phyloP scores from a whole-genome alignment of 2,329 filamentous ascomycete species.

The Lasiodiplodia hormozganensis region DNA sequence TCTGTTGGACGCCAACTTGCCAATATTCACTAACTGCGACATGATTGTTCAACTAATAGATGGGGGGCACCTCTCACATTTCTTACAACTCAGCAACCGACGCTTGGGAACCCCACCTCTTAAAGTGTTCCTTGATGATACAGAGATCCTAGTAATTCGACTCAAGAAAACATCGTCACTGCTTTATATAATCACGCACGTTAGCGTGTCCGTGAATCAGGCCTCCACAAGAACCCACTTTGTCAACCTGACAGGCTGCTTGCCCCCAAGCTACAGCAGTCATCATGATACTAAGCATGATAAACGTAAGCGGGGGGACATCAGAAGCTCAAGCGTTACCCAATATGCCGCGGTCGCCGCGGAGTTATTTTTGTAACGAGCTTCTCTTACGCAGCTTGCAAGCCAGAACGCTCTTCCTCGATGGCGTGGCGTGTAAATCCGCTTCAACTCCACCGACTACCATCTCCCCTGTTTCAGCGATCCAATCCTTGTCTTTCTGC shows the following conservation, averaged over 20 bases:
- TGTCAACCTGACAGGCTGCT: neutral
- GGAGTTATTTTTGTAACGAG: neutral
- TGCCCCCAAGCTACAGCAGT: neutral
- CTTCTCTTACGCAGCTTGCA: neutral
- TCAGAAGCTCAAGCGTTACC: neutral
- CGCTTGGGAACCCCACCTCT: too few relatives aligned
- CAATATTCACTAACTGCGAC: too few relatives aligned
- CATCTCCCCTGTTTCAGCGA: neutral
- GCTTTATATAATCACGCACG: neutral
- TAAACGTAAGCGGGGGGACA: neutral
- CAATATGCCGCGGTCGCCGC: neutral
- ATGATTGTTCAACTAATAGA: too few relatives aligned
- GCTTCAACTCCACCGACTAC: too few relatives aligned
- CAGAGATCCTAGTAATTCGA: neutral
- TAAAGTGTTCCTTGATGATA: neutral
- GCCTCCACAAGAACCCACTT: neutral
- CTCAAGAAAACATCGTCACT: neutral
- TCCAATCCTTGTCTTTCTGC: too few relatives aligned
- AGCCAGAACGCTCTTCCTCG: neutral
- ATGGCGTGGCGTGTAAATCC: neutral
- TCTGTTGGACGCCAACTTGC: neutral
- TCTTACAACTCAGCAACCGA: too few relatives aligned
- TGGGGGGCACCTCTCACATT: too few relatives aligned
- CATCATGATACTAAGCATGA: conserved; percentile 1
- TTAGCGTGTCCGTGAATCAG: neutral